Percentiles rank a stretch among this genome's conserved stretches.
Conservation (phyloP, 257 asterid species). For the Solanum clarkiae region DNA sequence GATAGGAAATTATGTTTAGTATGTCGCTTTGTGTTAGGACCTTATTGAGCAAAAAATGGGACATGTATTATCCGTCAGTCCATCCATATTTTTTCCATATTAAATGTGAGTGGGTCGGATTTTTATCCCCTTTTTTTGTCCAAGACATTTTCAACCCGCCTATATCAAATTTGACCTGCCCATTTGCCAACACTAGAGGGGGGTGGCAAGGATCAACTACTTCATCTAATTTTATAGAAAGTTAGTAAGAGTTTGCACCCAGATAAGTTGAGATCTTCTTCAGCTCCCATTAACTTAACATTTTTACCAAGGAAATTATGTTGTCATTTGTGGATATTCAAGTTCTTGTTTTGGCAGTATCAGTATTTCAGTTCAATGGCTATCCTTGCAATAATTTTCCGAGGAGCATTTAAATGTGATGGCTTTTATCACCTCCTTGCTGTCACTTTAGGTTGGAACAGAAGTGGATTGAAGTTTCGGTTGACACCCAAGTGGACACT, state of each 20-base stretch:
- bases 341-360: background rate
- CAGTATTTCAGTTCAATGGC: background rate
- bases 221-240: background rate
- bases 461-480: constrained; percentile 75
- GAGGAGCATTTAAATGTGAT: background rate
- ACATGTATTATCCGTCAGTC: background rate
- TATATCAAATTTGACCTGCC: background rate
- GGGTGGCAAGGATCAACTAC: background rate
- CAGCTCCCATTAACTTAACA: background rate
- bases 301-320: background rate
- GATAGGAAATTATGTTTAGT: background rate
- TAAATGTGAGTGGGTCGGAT: background rate
- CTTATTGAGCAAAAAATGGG: background rate
- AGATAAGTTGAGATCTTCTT: background rate
- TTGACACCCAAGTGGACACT: constrained; percentile 63
- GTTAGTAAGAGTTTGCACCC: background rate
- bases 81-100: background rate
- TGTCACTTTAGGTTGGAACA: constrained; percentile 65
- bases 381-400: background rate
- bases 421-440: background rate
- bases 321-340: background rate
- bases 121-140: background rate
- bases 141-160: background rate
- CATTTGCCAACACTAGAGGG: background rate
- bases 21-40: background rate